These are phyloP conservation scores for Neospermospora avenae DNA, from an alignment of 2,329 filamentous ascomycete species.

Conservation along the genomic window DNA sequence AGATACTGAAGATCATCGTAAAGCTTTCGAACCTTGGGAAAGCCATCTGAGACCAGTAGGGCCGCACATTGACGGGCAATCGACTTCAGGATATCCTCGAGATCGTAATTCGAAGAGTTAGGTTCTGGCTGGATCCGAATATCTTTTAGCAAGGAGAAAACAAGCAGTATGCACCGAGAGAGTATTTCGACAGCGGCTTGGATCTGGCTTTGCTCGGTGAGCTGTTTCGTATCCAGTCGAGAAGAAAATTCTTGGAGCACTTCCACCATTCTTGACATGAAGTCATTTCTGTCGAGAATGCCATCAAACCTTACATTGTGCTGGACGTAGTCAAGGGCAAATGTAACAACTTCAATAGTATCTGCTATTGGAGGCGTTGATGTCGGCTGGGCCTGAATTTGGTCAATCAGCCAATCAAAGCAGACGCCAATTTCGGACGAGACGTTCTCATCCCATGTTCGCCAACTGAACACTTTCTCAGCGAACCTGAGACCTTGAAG, in stretches of 20 bases:
- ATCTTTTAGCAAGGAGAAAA: constrained; percentile 42
- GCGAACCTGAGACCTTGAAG: constrained; percentile 37
- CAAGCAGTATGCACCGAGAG: constrained; percentile 35
- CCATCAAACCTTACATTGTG: constrained; percentile 23
- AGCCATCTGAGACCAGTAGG: constrained; percentile 42
- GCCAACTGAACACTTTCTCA: constrained; percentile 51
- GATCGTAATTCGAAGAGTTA: constrained; percentile 32
- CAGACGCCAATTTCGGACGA: constrained; percentile 61
- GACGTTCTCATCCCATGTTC: constrained; percentile 52
- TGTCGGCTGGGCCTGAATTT: constrained; percentile 25
- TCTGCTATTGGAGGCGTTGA: constrained; percentile 8
- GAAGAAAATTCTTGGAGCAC: constrained; percentile 28
- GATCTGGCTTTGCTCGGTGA: background rate
- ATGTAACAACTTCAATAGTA: constrained; percentile 15
- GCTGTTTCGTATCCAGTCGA: constrained; percentile 14
- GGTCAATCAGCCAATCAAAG: constrained; percentile 56
- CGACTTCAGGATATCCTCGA: constrained; percentile 49
- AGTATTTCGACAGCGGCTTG: constrained; percentile 20
- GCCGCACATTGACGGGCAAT: constrained; percentile 40
- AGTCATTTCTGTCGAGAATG: constrained; percentile 17
- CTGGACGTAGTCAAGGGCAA: constrained; percentile 33
- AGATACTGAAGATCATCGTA: constrained; percentile 48
- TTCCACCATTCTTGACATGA: constrained; percentile 31
- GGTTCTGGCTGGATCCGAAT: constrained; percentile 33
- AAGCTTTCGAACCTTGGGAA: constrained; percentile 42